Percentiles rank a stretch among this genome's conserved stretches.
phyloP scores from a whole-genome alignment of 164 flowering plant species.

The Hamamelis virginiana region DNA sequence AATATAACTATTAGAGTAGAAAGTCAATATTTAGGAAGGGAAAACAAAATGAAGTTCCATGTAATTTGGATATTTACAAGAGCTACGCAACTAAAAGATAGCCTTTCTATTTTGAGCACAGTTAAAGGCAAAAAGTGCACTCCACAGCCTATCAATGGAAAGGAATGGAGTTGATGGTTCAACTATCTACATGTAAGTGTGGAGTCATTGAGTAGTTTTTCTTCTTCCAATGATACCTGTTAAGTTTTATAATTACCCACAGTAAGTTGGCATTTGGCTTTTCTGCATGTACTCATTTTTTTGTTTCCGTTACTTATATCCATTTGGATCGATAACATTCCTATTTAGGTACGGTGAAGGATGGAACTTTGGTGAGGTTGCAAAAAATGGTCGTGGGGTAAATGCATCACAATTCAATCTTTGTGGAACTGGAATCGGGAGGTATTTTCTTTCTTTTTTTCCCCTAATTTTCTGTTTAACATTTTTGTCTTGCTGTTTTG shows the following conservation, averaged over 20 bases:
- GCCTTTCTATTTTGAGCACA: constrained; percentile 14
- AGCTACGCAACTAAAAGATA: background rate
- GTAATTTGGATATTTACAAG: too few species aligned
- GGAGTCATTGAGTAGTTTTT: background rate
- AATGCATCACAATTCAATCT: constrained; percentile 95
- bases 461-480: background rate
- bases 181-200: constrained; percentile 68
- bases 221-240: background rate
- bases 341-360: constrained; percentile 88
- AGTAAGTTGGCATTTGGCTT: too few species aligned
- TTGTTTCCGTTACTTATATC: background rate
- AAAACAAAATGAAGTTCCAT: too few species aligned
- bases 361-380: constrained; percentile 99
- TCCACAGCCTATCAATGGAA: constrained; percentile 50
- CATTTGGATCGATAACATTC: too few species aligned
- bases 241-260: background rate
- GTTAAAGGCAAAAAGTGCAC: constrained; percentile 64
- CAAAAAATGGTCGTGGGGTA: constrained; percentile 84
- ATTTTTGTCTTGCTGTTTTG: background rate
- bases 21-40: too few species aligned
- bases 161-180: constrained; percentile 77
- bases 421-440: constrained; percentile 83
- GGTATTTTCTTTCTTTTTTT: constrained; percentile 37
- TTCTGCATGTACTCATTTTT: background rate
- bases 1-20: background rate